Evolutionary conservation across 139 green algal species (phyloP), one percentile per base, ranked within the genome.

Genomic region (Tetraselmis striata): DNA sequence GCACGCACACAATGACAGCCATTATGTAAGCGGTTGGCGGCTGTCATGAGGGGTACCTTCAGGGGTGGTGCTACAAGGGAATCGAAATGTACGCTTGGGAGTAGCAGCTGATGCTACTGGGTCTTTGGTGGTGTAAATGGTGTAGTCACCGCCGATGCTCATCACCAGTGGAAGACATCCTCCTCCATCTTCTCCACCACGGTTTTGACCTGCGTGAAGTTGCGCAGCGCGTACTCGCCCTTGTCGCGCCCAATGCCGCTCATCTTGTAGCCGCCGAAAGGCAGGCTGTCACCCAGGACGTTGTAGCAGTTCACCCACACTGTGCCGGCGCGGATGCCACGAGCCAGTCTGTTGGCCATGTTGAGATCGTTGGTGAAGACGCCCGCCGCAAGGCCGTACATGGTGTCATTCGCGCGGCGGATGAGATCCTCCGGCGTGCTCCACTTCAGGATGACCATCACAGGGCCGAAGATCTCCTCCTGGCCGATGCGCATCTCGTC

Each of bases 121-220:
- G n/a, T n/a, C n/a, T n/a, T n/a, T n/a, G n/a, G n/a, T n/a, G n/a
- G n/a, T n/a, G n/a, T n/a, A n/a, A n/a, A n/a, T n/a, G n/a, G n/a
- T n/a, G n/a, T n/a, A n/a, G n/a, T n/a, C n/a, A n/a, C n/a, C n/a
- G n/a, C n/a, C n/a, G n/a, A n/a, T n/a, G n/a, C n/a, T n/a, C n/a
- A n/a, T n/a, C n/a, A n/a, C n/a, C n/a, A n/a, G n/a, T n/a, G n/a
- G n/a, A n/a, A n/a, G n/a, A n/a, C n/a, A n/a, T n/a, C n/a, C n/a
- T n/a, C n/a, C n/a, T n/a, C n/a, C n/a, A n/a, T n/a, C n/a, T n/a
- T n/a, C n/a, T n/a, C n/a, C n/a, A n/a, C n/a, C n/a, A n/a, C n/a
- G n/a, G n/a, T n/a, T n/a, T n/a, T n/a, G n/a, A 89, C 86, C 87
- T 95, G 88, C 28, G 86, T 94, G 91, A 94, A 95, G 85, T 91